A percentile compares a stretch with the other conserved stretches of the same genome.
Evolutionary conservation across 2,329 filamentous ascomycete genomes (phyloP).

Genomic region (Penicillium sumatraense): DNA sequence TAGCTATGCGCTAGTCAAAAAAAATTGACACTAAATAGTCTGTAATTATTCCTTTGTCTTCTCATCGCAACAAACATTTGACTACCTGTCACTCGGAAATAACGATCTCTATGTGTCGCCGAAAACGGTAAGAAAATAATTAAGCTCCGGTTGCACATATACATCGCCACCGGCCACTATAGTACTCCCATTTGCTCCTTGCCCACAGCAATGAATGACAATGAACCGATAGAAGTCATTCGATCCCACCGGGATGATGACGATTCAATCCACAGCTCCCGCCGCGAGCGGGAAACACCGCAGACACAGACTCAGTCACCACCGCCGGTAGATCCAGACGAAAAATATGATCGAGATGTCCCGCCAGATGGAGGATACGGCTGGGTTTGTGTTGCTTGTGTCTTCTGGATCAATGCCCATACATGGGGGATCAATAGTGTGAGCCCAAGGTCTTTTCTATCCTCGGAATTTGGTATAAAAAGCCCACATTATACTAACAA

Average conservation of each 20-base stretch:
- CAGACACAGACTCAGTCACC: conserved; percentile 6
- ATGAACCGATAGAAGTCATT: conserved; percentile 37
- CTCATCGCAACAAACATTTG: background rate
- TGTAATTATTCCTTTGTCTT: background rate
- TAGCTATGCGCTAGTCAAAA: conserved; percentile 7
- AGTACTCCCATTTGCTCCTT: background rate
- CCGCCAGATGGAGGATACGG: conserved; percentile 64
- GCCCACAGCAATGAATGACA: conserved; percentile 33
- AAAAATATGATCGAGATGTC: conserved; percentile 38
- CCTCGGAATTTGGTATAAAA: background rate
- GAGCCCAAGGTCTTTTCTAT: conserved; percentile 32
- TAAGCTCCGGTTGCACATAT: background rate
- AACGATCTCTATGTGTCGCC: conserved; percentile 17
- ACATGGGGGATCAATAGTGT: conserved; percentile 76
- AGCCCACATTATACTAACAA: background rate
- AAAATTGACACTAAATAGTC: background rate
- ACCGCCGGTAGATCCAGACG: conserved; percentile 24
- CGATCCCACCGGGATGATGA: conserved; percentile 24
- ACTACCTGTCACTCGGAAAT: no score
- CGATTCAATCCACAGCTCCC: conserved; percentile 11
- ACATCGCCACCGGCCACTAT: conserved; percentile 6
- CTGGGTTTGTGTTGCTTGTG: conserved; percentile 63
- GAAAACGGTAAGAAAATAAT: conserved; percentile 12
- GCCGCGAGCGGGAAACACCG: conserved; percentile 13
- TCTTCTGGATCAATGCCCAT: conserved; percentile 67